A percentile compares a stretch with the other conserved stretches of the same genome.
Evolutionary conservation across 2,329 filamentous ascomycete genomes (phyloP).

Genomic region (Diaporthe velutina): DNA sequence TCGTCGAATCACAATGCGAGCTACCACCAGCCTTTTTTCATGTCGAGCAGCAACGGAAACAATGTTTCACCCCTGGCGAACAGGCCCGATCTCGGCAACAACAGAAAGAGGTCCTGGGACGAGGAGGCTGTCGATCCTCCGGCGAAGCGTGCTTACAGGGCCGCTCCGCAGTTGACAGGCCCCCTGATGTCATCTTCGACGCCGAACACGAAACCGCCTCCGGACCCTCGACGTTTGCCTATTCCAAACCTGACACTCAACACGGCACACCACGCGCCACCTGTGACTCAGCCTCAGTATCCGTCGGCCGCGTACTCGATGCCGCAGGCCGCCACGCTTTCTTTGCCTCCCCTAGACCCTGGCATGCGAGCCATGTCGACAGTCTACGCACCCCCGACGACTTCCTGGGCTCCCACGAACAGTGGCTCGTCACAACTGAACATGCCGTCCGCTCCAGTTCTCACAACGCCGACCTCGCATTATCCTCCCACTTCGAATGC

Average conservation of each 20-base stretch:
- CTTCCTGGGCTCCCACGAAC: slow-evolving; percentile 53
- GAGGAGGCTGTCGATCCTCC: slow-evolving; percentile 66
- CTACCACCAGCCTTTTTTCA: slow-evolving; percentile 49
- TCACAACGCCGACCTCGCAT: slow-evolving; percentile 49
- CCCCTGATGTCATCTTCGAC: slow-evolving; percentile 30
- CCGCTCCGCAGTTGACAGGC: slow-evolving; percentile 44
- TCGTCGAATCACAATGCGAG: slow-evolving; percentile 39
- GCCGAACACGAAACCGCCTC: slow-evolving; percentile 45
- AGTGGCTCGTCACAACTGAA: slow-evolving; percentile 45
- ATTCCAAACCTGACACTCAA: slow-evolving; percentile 79
- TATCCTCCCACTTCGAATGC: slow-evolving; percentile 38
- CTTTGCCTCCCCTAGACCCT: slow-evolving; percentile 73
- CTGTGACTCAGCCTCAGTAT: slow-evolving; percentile 47
- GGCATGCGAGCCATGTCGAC: slow-evolving; percentile 81
- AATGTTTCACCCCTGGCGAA: slow-evolving; percentile 59
- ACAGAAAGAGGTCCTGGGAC: slow-evolving; percentile 66
- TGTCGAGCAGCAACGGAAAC: slow-evolving; percentile 19
- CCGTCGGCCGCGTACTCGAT: slow-evolving; percentile 52
- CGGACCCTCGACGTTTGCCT: slow-evolving; percentile 65
- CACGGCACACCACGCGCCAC: slow-evolving; percentile 53
- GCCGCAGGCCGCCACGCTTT: slow-evolving; percentile 54
- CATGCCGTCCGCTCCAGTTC: slow-evolving; percentile 48
- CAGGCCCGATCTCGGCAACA: slow-evolving; percentile 56
- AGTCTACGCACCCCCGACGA: slow-evolving; percentile 74
- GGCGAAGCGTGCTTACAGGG: slow-evolving; percentile 62